A percentile compares a stretch with the other conserved stretches of the same genome.
Evolutionary conservation across 73 alveolate species (phyloP).

Genomic region (Durusdinium trenchii): DNA sequence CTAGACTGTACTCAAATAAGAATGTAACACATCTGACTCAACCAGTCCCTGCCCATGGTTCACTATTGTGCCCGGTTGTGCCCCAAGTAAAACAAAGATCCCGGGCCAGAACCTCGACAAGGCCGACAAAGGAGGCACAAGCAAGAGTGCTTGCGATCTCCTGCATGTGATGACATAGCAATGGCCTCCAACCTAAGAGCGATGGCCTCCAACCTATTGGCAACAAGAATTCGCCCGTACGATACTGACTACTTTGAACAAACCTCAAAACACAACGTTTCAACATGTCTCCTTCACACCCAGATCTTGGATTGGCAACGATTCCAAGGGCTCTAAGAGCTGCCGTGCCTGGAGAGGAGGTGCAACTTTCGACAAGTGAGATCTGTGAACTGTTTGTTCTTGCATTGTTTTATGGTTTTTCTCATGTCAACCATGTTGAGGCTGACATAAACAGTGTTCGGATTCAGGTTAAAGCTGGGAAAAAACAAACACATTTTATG

Average conservation of each 20-base stretch:
- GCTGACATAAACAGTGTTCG: no score
- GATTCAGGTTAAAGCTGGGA: no score
- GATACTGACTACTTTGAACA: not conserved
- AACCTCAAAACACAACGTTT: not conserved
- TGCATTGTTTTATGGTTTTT: no score
- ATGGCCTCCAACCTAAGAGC: not conserved
- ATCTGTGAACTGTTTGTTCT: no score
- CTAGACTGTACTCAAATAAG: no score
- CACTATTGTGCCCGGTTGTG: no score
- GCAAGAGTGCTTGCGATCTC: constrained; percentile 61
- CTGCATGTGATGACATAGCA: not conserved
- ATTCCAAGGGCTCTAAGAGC: constrained; percentile 76
- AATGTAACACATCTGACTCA: no score
- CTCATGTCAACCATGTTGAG: no score
- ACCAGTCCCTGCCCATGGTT: no score
- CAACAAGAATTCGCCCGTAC: not conserved
- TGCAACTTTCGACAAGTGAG: no score
- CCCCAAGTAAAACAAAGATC: no score
- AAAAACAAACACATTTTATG: no score
- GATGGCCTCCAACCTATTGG: not conserved
- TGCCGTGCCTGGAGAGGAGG: constrained; percentile 38
- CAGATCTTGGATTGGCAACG: constrained; percentile 45
- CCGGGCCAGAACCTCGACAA: constrained; percentile 33
- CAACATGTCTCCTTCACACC: constrained; percentile 37
- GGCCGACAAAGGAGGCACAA: constrained; percentile 63